A percentile compares a stretch with the other conserved stretches of the same genome.
These are phyloP conservation scores for Pichia sp. DNA, from an alignment of 1,139 yeast genomes.

Conservation along the genomic window DNA sequence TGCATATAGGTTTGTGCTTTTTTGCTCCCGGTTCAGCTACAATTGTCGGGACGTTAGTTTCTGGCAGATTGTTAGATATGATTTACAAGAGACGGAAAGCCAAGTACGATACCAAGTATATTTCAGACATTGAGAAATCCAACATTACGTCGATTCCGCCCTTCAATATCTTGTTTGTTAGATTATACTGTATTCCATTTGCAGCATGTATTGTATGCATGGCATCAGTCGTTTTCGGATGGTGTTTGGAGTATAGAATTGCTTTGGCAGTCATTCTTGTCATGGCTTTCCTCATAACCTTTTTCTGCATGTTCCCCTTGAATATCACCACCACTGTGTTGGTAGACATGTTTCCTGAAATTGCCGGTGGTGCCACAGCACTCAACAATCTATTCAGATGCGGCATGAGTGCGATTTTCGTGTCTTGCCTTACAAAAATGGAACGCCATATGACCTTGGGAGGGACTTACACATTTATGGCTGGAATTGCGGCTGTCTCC, in stretches of 20 bases:
- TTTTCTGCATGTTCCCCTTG: conserved; percentile 48
- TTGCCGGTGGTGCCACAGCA: conserved; percentile 59
- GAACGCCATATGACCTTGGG: conserved; percentile 49
- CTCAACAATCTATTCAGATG: conserved; percentile 60
- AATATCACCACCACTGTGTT: conserved; percentile 51
- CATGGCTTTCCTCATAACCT: conserved; percentile 50
- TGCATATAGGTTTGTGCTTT: conserved; percentile 60
- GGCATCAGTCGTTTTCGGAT: conserved; percentile 56
- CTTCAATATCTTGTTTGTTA: conserved; percentile 45
- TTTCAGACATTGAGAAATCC: not conserved
- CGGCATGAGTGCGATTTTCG: conserved; percentile 53
- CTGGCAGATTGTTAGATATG: conserved; percentile 47
- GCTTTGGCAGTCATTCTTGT: conserved; percentile 54
- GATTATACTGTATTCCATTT: conserved; percentile 39
- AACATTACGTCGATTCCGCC: conserved; percentile 25
- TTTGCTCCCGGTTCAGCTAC: conserved; percentile 60
- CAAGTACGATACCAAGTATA: conserved; percentile 28
- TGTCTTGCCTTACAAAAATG: conserved; percentile 61
- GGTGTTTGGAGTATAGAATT: conserved; percentile 54
- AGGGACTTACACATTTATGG: conserved; percentile 59
- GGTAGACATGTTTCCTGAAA: conserved; percentile 57
- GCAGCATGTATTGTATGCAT: conserved; percentile 37
- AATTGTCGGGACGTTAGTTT: conserved; percentile 43
- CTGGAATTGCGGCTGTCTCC: conserved; percentile 34
- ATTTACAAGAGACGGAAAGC: conserved; percentile 35